These are phyloP conservation scores for Plantago major DNA, from an alignment of 257 asterid genomes.

Conservation along the genomic window DNA sequence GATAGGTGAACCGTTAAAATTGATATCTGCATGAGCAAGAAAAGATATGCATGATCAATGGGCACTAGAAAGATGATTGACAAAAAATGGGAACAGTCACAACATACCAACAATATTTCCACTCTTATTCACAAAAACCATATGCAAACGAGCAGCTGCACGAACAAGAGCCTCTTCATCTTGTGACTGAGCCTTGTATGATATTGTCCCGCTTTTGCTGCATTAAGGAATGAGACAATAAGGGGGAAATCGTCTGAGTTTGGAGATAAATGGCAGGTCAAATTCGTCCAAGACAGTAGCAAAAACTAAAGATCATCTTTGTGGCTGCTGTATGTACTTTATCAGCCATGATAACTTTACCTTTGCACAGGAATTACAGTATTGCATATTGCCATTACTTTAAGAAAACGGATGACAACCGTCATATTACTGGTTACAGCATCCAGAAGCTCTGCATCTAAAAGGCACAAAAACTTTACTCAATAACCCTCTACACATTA, in stretches of 20 bases:
- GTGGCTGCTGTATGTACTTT: constrained; percentile 3
- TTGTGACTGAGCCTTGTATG: constrained; percentile 94
- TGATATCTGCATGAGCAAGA: constrained; percentile 57
- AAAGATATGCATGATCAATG: constrained; percentile 21
- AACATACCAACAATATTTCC: constrained; percentile 72
- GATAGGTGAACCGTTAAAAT: constrained; percentile 54
- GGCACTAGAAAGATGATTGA: constrained; percentile 15
- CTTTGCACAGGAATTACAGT: constrained; percentile 89
- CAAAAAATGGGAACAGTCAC: constrained; percentile 8
- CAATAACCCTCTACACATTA: background rate
- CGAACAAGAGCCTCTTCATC: constrained; percentile 99
- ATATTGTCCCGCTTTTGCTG: constrained; percentile 71
- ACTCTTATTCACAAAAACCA: constrained; percentile 62
- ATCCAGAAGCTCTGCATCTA: constrained; percentile 68
- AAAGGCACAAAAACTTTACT: constrained; percentile 9
- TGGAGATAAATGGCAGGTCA: constrained; percentile 20
- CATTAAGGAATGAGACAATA: constrained; percentile 16
- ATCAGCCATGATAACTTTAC: constrained; percentile 33
- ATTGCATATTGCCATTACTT: constrained; percentile 92
- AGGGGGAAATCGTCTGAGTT: constrained; percentile 10
- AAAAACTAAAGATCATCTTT: constrained; percentile 5
- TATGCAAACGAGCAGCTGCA: constrained; percentile 86
- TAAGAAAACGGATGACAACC: constrained; percentile 68
- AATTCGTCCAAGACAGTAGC: background rate
- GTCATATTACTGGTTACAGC: constrained; percentile 66